Conservation (phyloP, 2,329 filamentous ascomycete genomes). For the Gremmenia infestans region DNA sequence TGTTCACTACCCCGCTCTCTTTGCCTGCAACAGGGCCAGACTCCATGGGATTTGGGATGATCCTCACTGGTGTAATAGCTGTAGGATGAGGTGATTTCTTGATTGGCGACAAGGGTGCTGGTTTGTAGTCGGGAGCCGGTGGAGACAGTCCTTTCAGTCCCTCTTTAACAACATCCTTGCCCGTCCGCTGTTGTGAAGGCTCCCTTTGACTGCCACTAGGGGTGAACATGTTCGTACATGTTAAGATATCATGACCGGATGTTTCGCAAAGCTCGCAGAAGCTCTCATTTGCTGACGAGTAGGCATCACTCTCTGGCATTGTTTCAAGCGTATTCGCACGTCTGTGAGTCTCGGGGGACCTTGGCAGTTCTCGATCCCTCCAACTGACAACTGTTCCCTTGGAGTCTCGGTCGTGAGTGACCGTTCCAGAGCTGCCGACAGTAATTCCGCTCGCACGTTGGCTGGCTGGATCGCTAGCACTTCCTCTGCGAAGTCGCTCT, state of each 20-base stretch:
- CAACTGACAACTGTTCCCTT: conserved; percentile 59
- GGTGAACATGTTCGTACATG: conserved; percentile 82
- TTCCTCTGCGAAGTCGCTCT: conserved; percentile 54
- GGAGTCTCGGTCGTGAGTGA: conserved; percentile 53
- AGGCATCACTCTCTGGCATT: conserved; percentile 65
- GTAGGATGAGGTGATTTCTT: conserved; percentile 39
- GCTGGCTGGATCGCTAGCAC: conserved; percentile 30
- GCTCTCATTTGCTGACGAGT: conserved; percentile 65
- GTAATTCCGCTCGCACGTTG: conserved; percentile 51
- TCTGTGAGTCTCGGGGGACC: conserved; percentile 41
- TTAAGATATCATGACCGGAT: conserved; percentile 86
- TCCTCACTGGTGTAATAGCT: conserved; percentile 36
- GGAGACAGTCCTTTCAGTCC: conserved; percentile 38
- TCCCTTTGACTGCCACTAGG: conserved; percentile 19
- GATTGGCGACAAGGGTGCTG: conserved; percentile 51
- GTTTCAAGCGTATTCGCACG: conserved; percentile 56
- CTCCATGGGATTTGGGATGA: conserved; percentile 58
- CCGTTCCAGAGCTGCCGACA: conserved; percentile 37
- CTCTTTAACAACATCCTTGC: conserved; percentile 37
- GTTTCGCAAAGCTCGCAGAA: conserved; percentile 91
- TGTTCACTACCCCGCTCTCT: conserved; percentile 71
- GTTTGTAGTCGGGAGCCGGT: conserved; percentile 38
- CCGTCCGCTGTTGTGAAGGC: conserved; percentile 24
- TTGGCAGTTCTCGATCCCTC: conserved; percentile 40
- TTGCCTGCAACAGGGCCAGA: conserved; percentile 70